Conservation (phyloP, 345 rosid genomes). For the Ceriops decandra region DNA sequence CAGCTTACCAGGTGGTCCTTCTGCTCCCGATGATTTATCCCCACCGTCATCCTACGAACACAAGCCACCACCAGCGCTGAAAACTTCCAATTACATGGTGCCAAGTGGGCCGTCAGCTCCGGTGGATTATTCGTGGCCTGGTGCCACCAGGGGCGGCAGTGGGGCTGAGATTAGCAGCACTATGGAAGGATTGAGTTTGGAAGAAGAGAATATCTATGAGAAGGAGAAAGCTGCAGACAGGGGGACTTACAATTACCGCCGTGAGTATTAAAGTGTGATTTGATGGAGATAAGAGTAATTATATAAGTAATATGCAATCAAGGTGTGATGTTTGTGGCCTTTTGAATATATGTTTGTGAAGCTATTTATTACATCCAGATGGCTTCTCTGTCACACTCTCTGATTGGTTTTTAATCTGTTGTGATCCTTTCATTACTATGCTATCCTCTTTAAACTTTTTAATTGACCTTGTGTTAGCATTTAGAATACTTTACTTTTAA, state of each 20-base stretch:
- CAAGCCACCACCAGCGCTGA: slow-evolving; percentile 32
- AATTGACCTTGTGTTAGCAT: no score
- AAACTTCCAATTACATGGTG: slow-evolving; percentile 29
- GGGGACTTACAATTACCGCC: slow-evolving; percentile 39
- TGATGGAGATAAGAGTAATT: not conserved
- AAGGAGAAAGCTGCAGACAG: slow-evolving; percentile 30
- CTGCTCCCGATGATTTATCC: slow-evolving; percentile 44
- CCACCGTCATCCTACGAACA: slow-evolving; percentile 31
- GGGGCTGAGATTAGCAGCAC: slow-evolving; percentile 1
- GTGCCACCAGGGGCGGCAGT: slow-evolving; percentile 37
- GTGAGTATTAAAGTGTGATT: slow-evolving; percentile 27
- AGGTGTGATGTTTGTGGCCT: no score
- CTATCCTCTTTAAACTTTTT: no score
- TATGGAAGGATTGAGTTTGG: slow-evolving; percentile 41
- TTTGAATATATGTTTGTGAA: no score
- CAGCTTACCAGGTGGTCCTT: slow-evolving; percentile 32
- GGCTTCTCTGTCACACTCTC: no score
- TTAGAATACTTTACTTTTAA: no score
- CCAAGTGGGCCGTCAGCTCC: slow-evolving; percentile 55
- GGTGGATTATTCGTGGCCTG: slow-evolving; percentile 41
- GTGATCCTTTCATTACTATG: no score
- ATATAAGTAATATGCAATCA: not conserved
- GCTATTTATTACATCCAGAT: no score
- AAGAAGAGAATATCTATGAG: slow-evolving; percentile 36
- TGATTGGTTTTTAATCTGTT: no score